Evolutionary conservation across 1,139 yeast species (phyloP).

Genomic region (Scheffersomyces parashehatae): DNA sequence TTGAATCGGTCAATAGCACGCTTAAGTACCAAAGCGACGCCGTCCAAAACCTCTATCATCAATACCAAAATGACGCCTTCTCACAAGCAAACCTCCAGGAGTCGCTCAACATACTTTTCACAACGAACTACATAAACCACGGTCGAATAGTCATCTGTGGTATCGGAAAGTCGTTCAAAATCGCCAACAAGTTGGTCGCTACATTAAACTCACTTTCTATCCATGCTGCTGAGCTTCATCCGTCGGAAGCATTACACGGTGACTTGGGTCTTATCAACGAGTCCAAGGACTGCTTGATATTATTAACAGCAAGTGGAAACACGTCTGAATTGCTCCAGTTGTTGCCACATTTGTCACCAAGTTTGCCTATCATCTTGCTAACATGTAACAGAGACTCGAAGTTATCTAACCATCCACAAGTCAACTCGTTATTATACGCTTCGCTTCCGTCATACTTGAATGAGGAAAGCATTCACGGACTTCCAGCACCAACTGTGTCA

Average conservation of each 20-base stretch:
- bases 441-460: slow-evolving; percentile 57
- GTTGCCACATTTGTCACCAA: slow-evolving; percentile 56
- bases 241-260: slow-evolving; percentile 89
- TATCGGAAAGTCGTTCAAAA: slow-evolving; percentile 81
- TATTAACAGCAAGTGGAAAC: slow-evolving; percentile 81
- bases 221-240: slow-evolving; percentile 69
- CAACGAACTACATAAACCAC: slow-evolving; percentile 41
- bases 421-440: slow-evolving; percentile 58
- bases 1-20: slow-evolving; percentile 30
- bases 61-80: slow-evolving; percentile 35
- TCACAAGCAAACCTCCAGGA: slow-evolving; percentile 51
- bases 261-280: slow-evolving; percentile 74
- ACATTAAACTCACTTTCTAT: slow-evolving; percentile 79
- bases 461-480: slow-evolving; percentile 71
- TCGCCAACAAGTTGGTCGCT: slow-evolving; percentile 76
- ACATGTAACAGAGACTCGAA: slow-evolving; percentile 59
- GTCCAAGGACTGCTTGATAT: slow-evolving; percentile 58
- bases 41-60: slow-evolving; percentile 27
- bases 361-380: slow-evolving; percentile 59
- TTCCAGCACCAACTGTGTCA: slow-evolving; percentile 87
- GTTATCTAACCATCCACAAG: slow-evolving; percentile 45
- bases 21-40: slow-evolving; percentile 38
- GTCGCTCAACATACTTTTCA: slow-evolving; percentile 53
- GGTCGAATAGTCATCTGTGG: slow-evolving; percentile 80
- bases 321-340: slow-evolving; percentile 72